phyloP scores from a whole-genome alignment of 495 filamentous ascomycete genomes.

The Letharia columbiana region DNA sequence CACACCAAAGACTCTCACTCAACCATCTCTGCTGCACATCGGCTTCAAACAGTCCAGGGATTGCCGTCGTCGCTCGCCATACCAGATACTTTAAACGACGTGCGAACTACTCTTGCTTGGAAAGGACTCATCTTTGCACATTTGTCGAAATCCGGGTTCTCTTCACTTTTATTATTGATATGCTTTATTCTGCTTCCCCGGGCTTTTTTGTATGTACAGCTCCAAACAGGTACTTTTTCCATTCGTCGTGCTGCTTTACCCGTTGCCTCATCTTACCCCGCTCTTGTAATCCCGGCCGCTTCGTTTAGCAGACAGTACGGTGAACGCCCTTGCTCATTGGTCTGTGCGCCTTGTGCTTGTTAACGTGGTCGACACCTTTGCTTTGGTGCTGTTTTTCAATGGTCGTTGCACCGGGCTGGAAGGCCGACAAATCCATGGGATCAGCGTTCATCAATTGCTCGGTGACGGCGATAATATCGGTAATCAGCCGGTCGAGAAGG shows the following conservation, averaged over 20 bases:
- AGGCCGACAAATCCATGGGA: conserved; percentile 33
- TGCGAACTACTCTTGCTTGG: not conserved
- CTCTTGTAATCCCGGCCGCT: not conserved
- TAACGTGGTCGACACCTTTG: conserved; percentile 27
- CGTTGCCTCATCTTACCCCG: not conserved
- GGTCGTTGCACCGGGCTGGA: conserved; percentile 31
- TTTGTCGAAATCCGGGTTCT: not conserved
- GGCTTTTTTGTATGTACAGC: not conserved
- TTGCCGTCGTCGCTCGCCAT: not conserved
- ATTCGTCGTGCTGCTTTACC: not conserved
- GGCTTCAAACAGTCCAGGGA: not conserved
- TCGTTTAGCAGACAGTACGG: conserved; percentile 45
- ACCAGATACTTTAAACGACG: not conserved
- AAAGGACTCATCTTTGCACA: not conserved
- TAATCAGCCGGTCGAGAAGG: conserved; percentile 52
- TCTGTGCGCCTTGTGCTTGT: conserved; percentile 32
- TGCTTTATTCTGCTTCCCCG: not conserved
- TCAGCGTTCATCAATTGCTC: conserved; percentile 48
- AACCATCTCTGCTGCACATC: not conserved
- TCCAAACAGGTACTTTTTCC: not conserved
- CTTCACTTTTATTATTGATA: not conserved
- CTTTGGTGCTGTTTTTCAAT: conserved; percentile 35
- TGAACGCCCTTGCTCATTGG: conserved; percentile 54
- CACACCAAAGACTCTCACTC: not conserved
- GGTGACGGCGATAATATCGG: conserved; percentile 48